Evolutionary conservation across 495 filamentous ascomycete species (phyloP).

Genomic region (Umbilicaria muhlenbergii): DNA sequence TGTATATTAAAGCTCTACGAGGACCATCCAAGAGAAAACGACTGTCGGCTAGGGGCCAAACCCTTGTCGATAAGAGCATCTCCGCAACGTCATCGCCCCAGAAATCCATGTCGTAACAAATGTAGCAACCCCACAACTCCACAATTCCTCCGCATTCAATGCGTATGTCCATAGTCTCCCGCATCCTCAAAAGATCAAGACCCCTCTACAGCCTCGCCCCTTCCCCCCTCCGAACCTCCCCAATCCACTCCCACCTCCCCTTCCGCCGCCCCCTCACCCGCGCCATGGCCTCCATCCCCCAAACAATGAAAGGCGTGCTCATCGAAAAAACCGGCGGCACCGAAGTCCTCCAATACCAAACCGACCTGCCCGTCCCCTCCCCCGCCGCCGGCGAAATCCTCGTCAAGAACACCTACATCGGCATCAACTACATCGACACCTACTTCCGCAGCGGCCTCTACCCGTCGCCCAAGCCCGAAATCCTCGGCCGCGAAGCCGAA

Average conservation of each 20-base stretch:
- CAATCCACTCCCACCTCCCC: constrained; percentile 4
- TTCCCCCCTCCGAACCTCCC: not conserved
- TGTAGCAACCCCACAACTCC: too few species aligned
- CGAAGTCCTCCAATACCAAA: constrained; percentile 62
- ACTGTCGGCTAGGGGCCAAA: too few species aligned
- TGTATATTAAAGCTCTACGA: too few species aligned
- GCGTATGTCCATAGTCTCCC: too few species aligned
- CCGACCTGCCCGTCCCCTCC: constrained; percentile 59
- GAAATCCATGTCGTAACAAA: too few species aligned
- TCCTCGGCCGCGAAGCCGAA: constrained; percentile 72
- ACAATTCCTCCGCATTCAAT: too few species aligned
- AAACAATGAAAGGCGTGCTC: constrained; percentile 60
- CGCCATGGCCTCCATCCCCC: constrained; percentile 35
- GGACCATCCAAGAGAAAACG: too few species aligned
- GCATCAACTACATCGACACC: constrained; percentile 77
- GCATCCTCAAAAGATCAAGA: too few species aligned
- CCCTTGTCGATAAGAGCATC: too few species aligned
- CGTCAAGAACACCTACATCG: constrained; percentile 71
- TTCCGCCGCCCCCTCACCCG: constrained; percentile 1
- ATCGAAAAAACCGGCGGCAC: constrained; percentile 63
- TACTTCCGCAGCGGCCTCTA: constrained; percentile 92
- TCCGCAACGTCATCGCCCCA: too few species aligned
- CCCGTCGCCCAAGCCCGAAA: constrained; percentile 54
- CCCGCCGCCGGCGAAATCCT: constrained; percentile 59
- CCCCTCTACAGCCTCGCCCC: not conserved